Evolutionary conservation across 2,329 filamentous ascomycete genomes (phyloP).

Genomic region (Trichocomaceae sp.): DNA sequence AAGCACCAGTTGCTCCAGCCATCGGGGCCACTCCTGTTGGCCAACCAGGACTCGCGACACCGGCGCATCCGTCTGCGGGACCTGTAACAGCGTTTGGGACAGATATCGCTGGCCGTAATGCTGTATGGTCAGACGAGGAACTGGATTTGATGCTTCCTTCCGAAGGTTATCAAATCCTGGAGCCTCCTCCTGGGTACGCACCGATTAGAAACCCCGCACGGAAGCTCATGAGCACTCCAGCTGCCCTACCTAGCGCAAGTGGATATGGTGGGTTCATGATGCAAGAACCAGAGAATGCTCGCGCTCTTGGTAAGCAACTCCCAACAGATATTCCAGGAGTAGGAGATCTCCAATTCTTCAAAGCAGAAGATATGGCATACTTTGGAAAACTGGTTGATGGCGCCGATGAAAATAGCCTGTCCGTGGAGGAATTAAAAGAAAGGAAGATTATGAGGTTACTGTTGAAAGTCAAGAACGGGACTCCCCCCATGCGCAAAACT

Average conservation of each 20-base stretch:
- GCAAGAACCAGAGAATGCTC: conserved; percentile 83
- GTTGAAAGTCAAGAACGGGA: conserved; percentile 98
- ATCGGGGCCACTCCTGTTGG: conserved; percentile 66
- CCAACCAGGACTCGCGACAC: conserved; percentile 67
- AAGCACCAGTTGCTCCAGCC: conserved; percentile 73
- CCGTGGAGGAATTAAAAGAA: conserved; percentile 93
- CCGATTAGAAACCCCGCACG: conserved; percentile 71
- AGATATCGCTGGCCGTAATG: conserved; percentile 72
- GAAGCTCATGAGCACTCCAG: conserved; percentile 66
- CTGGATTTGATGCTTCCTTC: conserved; percentile 84
- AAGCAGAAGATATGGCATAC: conserved; percentile 96
- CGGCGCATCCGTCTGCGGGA: conserved; percentile 63
- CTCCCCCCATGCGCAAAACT: conserved; percentile 97
- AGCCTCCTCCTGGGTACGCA: conserved; percentile 85
- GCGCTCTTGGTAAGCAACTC: conserved; percentile 79
- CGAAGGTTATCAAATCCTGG: conserved; percentile 86
- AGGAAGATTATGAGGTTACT: conserved; percentile 96
- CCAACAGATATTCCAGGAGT: conserved; percentile 94
- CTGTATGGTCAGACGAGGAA: conserved; percentile 84
- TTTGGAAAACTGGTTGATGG: conserved; percentile 96
- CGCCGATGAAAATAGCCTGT: conserved; percentile 82
- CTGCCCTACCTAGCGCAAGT: conserved; percentile 54
- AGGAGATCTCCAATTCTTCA: conserved; percentile 95
- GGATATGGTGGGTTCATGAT: conserved; percentile 82
- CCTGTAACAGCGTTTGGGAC: conserved; percentile 65